These are phyloP conservation scores for Incumbomyces lentus DNA, from an alignment of 2,329 filamentous ascomycete species.

Conservation along the genomic window DNA sequence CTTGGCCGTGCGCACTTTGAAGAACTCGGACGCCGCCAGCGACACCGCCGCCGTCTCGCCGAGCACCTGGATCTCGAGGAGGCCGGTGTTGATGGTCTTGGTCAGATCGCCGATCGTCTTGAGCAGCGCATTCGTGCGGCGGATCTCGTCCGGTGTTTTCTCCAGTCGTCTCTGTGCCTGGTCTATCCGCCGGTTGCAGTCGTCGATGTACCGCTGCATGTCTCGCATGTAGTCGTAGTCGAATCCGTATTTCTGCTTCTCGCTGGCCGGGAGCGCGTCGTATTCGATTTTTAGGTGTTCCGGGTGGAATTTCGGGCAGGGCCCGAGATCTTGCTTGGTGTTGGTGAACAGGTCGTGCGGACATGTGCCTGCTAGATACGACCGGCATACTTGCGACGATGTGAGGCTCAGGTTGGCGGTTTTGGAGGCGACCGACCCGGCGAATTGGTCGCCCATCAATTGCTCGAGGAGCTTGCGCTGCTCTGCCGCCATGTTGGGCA, in stretches of 20 bases:
- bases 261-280: slow-evolving; percentile 58
- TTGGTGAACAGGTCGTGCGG: slow-evolving; percentile 99
- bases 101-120: slow-evolving; percentile 76
- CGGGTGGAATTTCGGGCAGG: slow-evolving; percentile 77
- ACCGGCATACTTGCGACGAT: slow-evolving; percentile 88
- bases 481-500: slow-evolving; percentile 72
- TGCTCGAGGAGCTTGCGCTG: slow-evolving; percentile 98
- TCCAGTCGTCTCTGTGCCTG: slow-evolving; percentile 79
- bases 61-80: slow-evolving; percentile 76
- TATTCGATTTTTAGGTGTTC: slow-evolving; percentile 86
- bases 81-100: slow-evolving; percentile 66
- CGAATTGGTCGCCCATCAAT: slow-evolving; percentile 64
- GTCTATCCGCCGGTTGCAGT: slow-evolving; percentile 91
- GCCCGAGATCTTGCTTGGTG: slow-evolving; percentile 92
- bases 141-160: slow-evolving; percentile 95
- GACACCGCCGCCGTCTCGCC: slow-evolving; percentile 73
- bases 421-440: slow-evolving; percentile 65
- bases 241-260: slow-evolving; percentile 68
- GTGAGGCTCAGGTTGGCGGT: slow-evolving; percentile 75
- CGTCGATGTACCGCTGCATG: slow-evolving; percentile 91
- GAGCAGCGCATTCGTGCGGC: slow-evolving; percentile 82
- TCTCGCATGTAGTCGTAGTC: slow-evolving; percentile 96
- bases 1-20: slow-evolving; percentile 70
- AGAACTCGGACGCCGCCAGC: slow-evolving; percentile 75
- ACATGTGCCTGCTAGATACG: slow-evolving; percentile 85